Evolutionary conservation across 352 stramenopile species (phyloP).

Genomic region (Phytophthora palmivora): DNA sequence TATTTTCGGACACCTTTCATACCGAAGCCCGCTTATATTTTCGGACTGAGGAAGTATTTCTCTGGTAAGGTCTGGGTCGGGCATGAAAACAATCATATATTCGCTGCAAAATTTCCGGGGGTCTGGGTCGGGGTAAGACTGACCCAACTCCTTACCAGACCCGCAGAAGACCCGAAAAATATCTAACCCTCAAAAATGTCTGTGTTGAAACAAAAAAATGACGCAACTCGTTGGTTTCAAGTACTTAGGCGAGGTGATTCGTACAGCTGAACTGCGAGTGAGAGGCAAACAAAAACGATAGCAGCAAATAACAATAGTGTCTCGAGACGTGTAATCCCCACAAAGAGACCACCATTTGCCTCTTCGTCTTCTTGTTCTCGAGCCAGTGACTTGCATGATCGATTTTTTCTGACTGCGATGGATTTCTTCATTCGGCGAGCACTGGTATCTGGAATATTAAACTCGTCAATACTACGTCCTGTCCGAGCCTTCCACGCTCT

Average conservation of each 20-base stretch:
- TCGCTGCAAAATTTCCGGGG: not conserved
- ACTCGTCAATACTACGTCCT: constrained; percentile 36
- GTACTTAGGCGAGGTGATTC: too few species aligned
- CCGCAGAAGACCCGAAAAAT: not conserved
- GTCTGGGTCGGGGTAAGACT: not conserved
- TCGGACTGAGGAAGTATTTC: too few species aligned
- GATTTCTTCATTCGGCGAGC: constrained; percentile 6
- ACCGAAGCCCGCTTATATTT: too few species aligned
- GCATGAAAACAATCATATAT: not conserved
- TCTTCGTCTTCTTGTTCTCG: constrained; percentile 17
- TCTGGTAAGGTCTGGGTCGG: not conserved
- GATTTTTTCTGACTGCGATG: not conserved
- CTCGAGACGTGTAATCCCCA: constrained; percentile 12
- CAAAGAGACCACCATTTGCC: constrained; percentile 1
- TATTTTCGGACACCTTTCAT: too few species aligned
- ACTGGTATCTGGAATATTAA: constrained; percentile 13
- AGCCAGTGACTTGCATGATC: not conserved
- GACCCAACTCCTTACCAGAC: not conserved
- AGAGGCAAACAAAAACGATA: constrained; percentile 31
- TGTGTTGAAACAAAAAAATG: too few species aligned
- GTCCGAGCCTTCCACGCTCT: constrained; percentile 29
- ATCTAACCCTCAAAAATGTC: too few species aligned
- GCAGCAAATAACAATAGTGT: constrained; percentile 20
- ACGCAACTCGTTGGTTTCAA: too few species aligned
- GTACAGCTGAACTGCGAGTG: too few species aligned